A percentile compares a stretch with the other conserved stretches of the same genome.
Conservation (phyloP, 495 filamentous ascomycete species). For the Podospora didyma region DNA sequence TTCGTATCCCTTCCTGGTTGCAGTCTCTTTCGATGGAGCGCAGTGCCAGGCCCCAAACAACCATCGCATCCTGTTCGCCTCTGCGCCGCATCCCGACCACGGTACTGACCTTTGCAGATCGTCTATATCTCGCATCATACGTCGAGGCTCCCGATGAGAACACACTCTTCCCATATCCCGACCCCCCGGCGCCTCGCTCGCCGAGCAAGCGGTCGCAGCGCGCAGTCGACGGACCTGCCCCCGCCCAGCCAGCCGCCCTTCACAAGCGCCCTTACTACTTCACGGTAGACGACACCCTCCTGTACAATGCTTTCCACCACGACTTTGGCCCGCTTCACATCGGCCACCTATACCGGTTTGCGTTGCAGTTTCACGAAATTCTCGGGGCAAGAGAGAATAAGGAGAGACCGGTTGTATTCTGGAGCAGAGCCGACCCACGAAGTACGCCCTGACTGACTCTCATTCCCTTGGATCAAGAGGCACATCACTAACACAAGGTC, state of each 20-base stretch:
- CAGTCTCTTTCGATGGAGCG: neutral
- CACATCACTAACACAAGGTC: conserved; percentile 18
- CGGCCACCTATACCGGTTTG: conserved; percentile 93
- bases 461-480: neutral
- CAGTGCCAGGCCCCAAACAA: neutral
- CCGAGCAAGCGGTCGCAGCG: conserved; percentile 75
- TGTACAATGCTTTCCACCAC: conserved; percentile 98
- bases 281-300: conserved; percentile 83
- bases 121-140: conserved; percentile 91
- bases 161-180: conserved; percentile 83
- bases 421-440: conserved; percentile 84
- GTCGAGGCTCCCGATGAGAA: conserved; percentile 70
- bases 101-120: conserved; percentile 57
- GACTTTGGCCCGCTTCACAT: conserved; percentile 98
- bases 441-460: conserved; percentile 52
- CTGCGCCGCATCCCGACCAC: neutral
- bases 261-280: conserved; percentile 78
- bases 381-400: conserved; percentile 77
- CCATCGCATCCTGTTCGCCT: neutral
- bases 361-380: conserved; percentile 90
- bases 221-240: conserved; percentile 52
- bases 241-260: conserved; percentile 33
- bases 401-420: conserved; percentile 85
- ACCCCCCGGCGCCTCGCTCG: conserved; percentile 46
- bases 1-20: too few species aligned